Conservation (phyloP, 2,329 filamentous ascomycete genomes). For the Colletotrichum spinosum region DNA sequence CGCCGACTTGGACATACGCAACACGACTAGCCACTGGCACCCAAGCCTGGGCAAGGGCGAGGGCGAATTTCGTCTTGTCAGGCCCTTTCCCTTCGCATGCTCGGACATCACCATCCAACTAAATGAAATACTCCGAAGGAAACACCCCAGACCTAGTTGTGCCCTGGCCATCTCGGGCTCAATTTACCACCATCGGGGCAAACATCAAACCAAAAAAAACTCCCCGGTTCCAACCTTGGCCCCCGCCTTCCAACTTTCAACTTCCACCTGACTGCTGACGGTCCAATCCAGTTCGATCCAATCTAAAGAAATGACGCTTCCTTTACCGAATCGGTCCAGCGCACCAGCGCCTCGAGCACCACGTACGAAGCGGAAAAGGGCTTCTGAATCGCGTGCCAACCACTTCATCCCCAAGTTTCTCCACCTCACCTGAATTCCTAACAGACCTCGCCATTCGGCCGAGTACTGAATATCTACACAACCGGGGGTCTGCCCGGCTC, state of each 20-base stretch:
- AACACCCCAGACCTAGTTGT: constrained; percentile 32
- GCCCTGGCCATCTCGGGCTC: constrained; percentile 27
- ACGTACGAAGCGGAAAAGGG: constrained; percentile 17
- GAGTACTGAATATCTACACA: constrained; percentile 36
- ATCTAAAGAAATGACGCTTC: background rate
- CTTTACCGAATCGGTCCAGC: background rate
- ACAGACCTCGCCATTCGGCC: constrained; percentile 36
- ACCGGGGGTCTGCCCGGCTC: constrained; percentile 28
- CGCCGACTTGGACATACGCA: background rate
- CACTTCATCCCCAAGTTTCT: constrained; percentile 26
- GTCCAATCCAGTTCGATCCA: background rate
- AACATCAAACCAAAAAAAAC: constrained; percentile 32
- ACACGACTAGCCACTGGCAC: background rate
- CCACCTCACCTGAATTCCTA: constrained; percentile 39
- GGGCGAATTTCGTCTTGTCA: background rate
- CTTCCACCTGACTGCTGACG: background rate
- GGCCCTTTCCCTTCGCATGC: constrained; percentile 12
- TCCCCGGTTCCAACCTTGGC: constrained; percentile 25
- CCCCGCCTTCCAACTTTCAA: background rate
- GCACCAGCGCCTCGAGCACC: constrained; percentile 13
- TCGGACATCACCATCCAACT: constrained; percentile 34
- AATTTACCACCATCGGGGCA: constrained; percentile 26
- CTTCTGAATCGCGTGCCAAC: constrained; percentile 32
- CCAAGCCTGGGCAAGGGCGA: background rate
- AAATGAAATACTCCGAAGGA: constrained; percentile 36